Conservation (phyloP, 2,329 filamentous ascomycete genomes). For the Colletotrichum sp. region DNA sequence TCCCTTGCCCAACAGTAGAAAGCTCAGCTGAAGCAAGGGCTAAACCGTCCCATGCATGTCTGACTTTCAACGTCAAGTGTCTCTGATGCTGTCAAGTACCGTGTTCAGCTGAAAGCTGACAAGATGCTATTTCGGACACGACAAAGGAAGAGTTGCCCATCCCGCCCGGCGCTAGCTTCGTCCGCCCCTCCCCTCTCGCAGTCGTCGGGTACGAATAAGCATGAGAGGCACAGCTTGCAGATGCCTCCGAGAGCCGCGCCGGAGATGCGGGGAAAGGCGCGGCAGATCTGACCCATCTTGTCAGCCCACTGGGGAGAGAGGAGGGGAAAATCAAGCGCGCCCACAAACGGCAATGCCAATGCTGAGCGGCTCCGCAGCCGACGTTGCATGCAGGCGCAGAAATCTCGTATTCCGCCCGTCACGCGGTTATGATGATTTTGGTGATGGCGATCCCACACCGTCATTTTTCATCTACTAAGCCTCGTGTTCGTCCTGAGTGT, state of each 20-base stretch:
- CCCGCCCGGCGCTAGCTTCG: background rate
- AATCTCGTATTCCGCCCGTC: conserved; percentile 5
- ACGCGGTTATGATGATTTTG: background rate
- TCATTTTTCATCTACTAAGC: background rate
- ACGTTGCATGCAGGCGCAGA: conserved; percentile 5
- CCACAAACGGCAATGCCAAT: background rate
- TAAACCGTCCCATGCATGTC: background rate
- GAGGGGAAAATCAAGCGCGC: background rate
- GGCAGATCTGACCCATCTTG: background rate
- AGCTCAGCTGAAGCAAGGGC: background rate
- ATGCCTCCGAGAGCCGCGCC: background rate
- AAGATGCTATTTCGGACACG: background rate
- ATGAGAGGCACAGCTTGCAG: background rate
- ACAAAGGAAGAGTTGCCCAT: background rate
- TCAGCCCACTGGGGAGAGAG: background rate
- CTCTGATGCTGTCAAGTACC: background rate
- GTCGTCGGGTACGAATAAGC: background rate
- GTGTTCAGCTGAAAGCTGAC: background rate
- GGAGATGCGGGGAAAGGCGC: conserved; percentile 7
- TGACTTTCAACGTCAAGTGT: background rate
- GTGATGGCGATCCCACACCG: background rate
- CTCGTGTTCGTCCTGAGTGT: background rate
- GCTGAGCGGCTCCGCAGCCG: background rate
- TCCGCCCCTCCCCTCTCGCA: background rate
- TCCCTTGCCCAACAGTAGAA: background rate